Percentiles rank a stretch among this genome's conserved stretches.
Conservation (phyloP, 2,329 filamentous ascomycete genomes). For the Pseudocercospora pini-densiflorae region DNA sequence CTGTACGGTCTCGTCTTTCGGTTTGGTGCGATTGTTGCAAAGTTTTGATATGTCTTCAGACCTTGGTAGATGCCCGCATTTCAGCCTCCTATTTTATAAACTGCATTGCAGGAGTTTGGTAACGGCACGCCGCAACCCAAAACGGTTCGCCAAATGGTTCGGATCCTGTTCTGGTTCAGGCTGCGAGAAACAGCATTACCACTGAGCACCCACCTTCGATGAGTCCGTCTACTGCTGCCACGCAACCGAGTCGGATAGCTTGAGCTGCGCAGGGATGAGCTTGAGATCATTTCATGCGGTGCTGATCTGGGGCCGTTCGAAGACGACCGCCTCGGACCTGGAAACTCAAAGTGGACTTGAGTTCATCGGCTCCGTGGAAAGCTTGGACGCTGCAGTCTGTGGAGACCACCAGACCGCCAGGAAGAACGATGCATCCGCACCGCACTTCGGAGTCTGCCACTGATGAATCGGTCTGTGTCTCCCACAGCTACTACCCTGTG, state of each 20-base stretch:
- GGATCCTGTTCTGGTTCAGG: constrained; percentile 3
- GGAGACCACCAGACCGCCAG: not conserved
- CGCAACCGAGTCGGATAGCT: constrained; percentile 5
- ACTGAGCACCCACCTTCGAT: not conserved
- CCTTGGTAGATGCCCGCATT: constrained; percentile 4
- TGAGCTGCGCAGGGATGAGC: constrained; percentile 3
- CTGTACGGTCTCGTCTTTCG: not conserved
- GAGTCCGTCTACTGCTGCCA: constrained; percentile 1
- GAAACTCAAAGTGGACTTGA: constrained; percentile 10
- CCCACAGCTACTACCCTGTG: not conserved
- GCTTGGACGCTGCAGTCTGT: not conserved
- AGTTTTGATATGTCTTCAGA: not conserved
- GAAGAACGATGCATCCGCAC: not conserved
- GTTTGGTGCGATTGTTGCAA: not conserved
- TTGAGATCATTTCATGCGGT: constrained; percentile 12
- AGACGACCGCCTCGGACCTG: too few relatives aligned
- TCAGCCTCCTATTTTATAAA: constrained; percentile 10
- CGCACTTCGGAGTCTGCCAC: not conserved
- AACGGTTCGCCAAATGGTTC: constrained; percentile 1
- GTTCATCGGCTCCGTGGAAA: constrained; percentile 6
- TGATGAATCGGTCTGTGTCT: not conserved
- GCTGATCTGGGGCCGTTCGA: constrained; percentile 12
- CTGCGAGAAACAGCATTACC: not conserved
- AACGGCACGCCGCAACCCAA: constrained; percentile 11
- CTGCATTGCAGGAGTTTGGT: constrained; percentile 9